Evolutionary conservation across 228 moss, liverwort and hornwort genomes (phyloP).

Genomic region (Sphagnum fallax): DNA sequence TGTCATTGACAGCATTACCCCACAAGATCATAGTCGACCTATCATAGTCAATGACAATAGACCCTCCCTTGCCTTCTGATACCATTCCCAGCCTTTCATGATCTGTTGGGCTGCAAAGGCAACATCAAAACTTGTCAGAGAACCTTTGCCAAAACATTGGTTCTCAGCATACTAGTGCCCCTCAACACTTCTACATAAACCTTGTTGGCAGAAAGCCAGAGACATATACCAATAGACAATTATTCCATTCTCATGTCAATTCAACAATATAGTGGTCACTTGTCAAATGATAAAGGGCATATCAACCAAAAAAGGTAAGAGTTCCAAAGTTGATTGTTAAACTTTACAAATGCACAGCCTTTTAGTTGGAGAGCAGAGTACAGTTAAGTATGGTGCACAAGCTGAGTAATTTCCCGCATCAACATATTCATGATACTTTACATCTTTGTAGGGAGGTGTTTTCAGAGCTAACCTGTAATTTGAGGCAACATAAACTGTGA

Average conservation of each 20-base stretch:
- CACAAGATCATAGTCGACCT: conserved; percentile 51
- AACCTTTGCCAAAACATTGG: not conserved
- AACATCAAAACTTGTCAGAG: not conserved
- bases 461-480: conserved; percentile 30
- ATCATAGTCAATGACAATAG: conserved; percentile 44
- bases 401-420: too few species aligned
- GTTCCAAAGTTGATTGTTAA: not conserved
- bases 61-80: conserved; percentile 27
- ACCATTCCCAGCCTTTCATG: conserved; percentile 29
- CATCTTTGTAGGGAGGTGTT: too few species aligned
- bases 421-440: too few species aligned
- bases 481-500: conserved; percentile 56
- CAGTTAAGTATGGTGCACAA: too few species aligned
- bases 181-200: too few species aligned
- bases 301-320: too few species aligned
- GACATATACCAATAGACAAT: too few species aligned
- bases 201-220: too few species aligned
- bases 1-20: conserved; percentile 42
- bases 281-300: too few species aligned
- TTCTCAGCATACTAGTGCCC: not conserved
- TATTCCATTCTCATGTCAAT: too few species aligned
- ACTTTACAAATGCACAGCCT: not conserved
- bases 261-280: too few species aligned
- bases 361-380: too few species aligned
- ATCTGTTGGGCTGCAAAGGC: conserved; percentile 35